Evolutionary conservation across 306 rosid species (phyloP), one percentile per base, ranked within the genome.

Genomic region (Quercus variabilis): DNA sequence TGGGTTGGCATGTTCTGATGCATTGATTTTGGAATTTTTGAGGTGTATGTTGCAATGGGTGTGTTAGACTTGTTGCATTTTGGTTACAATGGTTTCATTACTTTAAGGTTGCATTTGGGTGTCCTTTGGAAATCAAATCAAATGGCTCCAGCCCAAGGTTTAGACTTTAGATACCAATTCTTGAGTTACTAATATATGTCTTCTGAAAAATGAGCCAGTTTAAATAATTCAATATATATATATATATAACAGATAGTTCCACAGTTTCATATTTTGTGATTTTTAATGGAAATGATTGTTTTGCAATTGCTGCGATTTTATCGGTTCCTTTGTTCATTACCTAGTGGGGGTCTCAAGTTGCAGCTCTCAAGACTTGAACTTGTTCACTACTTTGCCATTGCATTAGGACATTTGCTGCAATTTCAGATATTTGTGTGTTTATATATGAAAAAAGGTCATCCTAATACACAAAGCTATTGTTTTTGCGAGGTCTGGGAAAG

Each of bases 401-500:
- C 49, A 15, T 14, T 31, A 0, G 5, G 51, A n/a, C 14, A 67
- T n/a, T 67, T 67, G 72, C 51, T 6, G n/a, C 6, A 35, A 35
- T 67, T 67, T 67, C 25, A 26, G 9, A 1, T 17, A 3, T 43
- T 17, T 18, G 20, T 43, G 11, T 4, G 5, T 14, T 14, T 64
- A 9, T 64, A 25, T 35, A 8, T 3, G n/a, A 64, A 5, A 8
- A 49, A 49, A 49, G 17, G 14, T 49, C 15, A 3, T 46, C 1
- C 5, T 49, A 49, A 0, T 49, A 5, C 17, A 0, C 54, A 49
- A 3, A 13, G 54, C 15, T 49, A 1, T 0, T 49, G 0, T 3
- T 49, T 49, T 49, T 12, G 54, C 17, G 0, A 49, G 54, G 17
- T 49, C 17, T 49, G 0, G 54, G 54, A 49, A 0, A 1, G 54